These are phyloP conservation scores for Phytophthora sojae DNA, from an alignment of 352 stramenopile genomes.

Conservation along the genomic window DNA sequence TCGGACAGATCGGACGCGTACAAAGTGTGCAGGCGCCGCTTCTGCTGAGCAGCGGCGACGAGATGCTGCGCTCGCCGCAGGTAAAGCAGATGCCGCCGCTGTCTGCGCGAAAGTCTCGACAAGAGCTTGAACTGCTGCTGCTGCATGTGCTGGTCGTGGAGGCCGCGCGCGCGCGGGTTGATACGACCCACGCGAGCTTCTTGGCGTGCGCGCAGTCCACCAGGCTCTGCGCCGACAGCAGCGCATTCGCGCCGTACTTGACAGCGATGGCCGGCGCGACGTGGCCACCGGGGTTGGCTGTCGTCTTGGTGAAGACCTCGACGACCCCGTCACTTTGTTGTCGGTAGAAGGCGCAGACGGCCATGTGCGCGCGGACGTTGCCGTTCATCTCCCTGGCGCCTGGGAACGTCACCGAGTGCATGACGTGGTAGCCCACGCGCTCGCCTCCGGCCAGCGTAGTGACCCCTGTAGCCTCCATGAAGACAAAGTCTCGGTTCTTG, in stretches of 20 bases:
- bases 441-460: slow-evolving; percentile 38
- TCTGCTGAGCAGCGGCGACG: slow-evolving; percentile 15
- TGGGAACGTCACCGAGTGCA: slow-evolving; percentile 57
- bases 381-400: slow-evolving; percentile 27
- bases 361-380: slow-evolving; percentile 39
- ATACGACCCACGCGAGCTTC: slow-evolving; percentile 54
- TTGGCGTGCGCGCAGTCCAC: slow-evolving; percentile 53
- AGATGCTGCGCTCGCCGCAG: slow-evolving; percentile 12
- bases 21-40: slow-evolving; percentile 30
- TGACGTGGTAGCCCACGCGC: slow-evolving; percentile 55
- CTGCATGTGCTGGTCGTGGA: slow-evolving; percentile 11
- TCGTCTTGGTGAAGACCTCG: slow-evolving; percentile 44
- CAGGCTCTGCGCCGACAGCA: slow-evolving; percentile 32
- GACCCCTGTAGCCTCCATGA: slow-evolving; percentile 57
- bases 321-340: slow-evolving; percentile 35
- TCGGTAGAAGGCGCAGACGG: slow-evolving; percentile 47
- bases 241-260: slow-evolving; percentile 22
- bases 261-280: slow-evolving; percentile 23
- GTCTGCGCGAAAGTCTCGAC: slow-evolving; percentile 5
- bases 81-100: slow-evolving; percentile 24
- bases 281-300: slow-evolving; percentile 28
- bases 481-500: slow-evolving; percentile 61
- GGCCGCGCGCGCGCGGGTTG: slow-evolving; percentile 17
- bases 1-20: slow-evolving; percentile 28
- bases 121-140: slow-evolving; percentile 28